Percentiles rank a stretch among this genome's conserved stretches.
phyloP scores from a whole-genome alignment of 108 stramenopile genomes.

The Nannochloropsis salina region DNA sequence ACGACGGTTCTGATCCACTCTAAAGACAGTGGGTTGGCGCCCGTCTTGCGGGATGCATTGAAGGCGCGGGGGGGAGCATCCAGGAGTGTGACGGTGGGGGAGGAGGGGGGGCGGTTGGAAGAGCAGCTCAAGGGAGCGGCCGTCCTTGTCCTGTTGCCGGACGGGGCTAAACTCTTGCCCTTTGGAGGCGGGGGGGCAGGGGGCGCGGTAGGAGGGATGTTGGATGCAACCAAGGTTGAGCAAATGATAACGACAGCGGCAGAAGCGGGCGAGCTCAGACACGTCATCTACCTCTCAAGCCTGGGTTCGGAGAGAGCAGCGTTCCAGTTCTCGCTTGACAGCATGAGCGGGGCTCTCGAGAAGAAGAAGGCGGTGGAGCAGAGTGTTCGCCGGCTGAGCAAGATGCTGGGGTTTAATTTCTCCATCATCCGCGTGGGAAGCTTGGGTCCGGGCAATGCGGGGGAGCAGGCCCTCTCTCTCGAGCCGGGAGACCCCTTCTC shows the following conservation, averaged over 20 bases:
- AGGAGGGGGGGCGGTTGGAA: neutral
- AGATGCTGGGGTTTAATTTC: neutral
- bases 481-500: neutral
- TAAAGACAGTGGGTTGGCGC: neutral
- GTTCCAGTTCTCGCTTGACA: neutral
- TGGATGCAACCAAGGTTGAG: neutral
- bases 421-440: neutral
- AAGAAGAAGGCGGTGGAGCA: neutral
- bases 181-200: neutral
- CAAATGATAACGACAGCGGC: neutral
- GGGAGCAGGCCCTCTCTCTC: neutral
- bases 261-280: neutral
- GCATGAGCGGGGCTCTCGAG: neutral
- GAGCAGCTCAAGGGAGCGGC: neutral
- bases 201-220: neutral
- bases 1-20: neutral
- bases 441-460: neutral
- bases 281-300: constrained; percentile 9
- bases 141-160: neutral
- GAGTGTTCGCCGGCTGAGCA: neutral
- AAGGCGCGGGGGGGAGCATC: neutral
- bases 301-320: neutral
- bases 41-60: neutral
- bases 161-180: neutral
- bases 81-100: neutral